Evolutionary conservation across 2,329 filamentous ascomycete species (phyloP), one percentile per base, ranked within the genome.

Genomic region (Beauveria scarabaeidicola): DNA sequence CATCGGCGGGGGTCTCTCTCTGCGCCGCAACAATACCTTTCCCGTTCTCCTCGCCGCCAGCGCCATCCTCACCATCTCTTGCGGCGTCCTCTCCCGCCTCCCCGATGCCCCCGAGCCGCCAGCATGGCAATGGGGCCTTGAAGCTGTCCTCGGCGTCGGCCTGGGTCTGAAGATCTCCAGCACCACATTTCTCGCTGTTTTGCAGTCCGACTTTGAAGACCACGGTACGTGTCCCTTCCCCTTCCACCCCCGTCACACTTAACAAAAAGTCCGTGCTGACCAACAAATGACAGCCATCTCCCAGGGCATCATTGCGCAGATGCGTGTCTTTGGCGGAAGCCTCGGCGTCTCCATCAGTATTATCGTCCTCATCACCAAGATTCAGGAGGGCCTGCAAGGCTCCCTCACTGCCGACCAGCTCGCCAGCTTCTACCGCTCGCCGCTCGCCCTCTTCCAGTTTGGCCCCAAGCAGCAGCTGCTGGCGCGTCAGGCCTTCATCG

Each of bases 281-380:
- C 13, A 25, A 40, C 17, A 38, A 15, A 43, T 25, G 23, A 36
- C 11, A 65, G 62, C 64, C 51, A 61, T 66, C 27, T 58, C 61
- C 1, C 64, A 66, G 54, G 64, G 64, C 44, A 61, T 66, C 27
- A 50, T 65, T 17, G 63, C 64, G 17, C 64, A 66, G 53, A 59
- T 68, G 46, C 65, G 66, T 23, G 63, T 66, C 11, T 66, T 69
- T 52, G 67, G 67, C 58, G 66, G 67, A 41, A 67, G 64, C 50
- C 62, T 69, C 43, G 67, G 67, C 41, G 64, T 69, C 4, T 66
- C 67, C 23, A 59, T 64, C 23, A 61, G 61, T 58, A 61, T 65
- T 54, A 61, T 65, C n/a, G 61, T 65, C 15, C 60, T 65, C 54
- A 64, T 64, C 46, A 61, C 59, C n/a, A 62, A 58, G 44, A 66